phyloP scores from a whole-genome alignment of 1,284 basidiomycete species.

The Papiliotrema fonsecae region DNA sequence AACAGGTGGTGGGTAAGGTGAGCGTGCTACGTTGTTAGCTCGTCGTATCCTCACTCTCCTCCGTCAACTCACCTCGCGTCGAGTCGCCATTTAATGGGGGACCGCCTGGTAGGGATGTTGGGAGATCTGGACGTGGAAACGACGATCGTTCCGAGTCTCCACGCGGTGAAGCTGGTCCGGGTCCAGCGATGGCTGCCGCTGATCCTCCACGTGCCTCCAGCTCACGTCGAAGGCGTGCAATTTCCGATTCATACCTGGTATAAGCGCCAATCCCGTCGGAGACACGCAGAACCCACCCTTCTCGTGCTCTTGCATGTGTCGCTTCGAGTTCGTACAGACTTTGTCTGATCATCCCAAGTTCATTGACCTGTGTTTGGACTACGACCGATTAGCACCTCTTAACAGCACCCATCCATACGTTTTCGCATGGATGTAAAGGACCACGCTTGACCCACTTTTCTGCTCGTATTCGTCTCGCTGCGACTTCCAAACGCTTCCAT shows the following conservation, averaged over 20 bases:
- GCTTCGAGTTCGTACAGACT: conserved; percentile 72
- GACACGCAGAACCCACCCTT: conserved; percentile 47
- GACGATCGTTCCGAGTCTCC: conserved; percentile 9
- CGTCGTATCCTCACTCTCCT: background rate
- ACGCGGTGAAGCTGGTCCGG: conserved; percentile 16
- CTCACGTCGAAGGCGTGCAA: conserved; percentile 61
- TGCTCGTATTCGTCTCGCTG: conserved; percentile 87
- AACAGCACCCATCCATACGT: background rate
- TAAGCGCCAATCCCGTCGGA: background rate
- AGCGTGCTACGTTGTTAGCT: conserved; percentile 18
- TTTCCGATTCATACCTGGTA: conserved; percentile 63
- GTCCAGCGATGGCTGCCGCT: conserved; percentile 12
- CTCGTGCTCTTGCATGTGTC: conserved; percentile 64
- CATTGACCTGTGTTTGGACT: conserved; percentile 68
- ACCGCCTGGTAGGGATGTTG: conserved; percentile 17
- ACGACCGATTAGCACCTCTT: background rate
- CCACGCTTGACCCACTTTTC: conserved; percentile 58
- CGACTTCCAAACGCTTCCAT: conserved; percentile 62
- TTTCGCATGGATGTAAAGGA: background rate
- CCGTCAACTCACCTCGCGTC: background rate
- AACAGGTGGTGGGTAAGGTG: conserved; percentile 28
- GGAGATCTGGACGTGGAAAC: conserved; percentile 20
- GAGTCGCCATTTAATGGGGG: conserved; percentile 27
- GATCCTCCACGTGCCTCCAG: conserved; percentile 52
- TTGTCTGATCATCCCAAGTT: conserved; percentile 67